Conservation (phyloP, 495 filamentous ascomycete genomes). For the Neurospora sp. region DNA sequence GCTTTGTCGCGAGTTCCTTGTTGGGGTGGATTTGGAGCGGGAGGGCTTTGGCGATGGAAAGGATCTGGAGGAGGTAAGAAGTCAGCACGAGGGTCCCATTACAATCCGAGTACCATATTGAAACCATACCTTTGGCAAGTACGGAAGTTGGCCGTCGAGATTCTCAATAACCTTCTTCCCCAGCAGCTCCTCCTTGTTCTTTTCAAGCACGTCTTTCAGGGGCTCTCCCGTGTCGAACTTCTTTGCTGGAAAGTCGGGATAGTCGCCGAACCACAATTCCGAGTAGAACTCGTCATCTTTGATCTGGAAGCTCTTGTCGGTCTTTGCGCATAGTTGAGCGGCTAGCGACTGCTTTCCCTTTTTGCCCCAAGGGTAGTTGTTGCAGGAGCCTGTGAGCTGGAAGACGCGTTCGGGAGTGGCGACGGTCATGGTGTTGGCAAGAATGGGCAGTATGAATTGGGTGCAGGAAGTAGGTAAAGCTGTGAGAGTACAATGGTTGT, state of each 20-base stretch:
- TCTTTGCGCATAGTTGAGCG: slow-evolving; percentile 56
- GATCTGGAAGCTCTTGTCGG: slow-evolving; percentile 54
- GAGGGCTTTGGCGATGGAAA: slow-evolving; percentile 69
- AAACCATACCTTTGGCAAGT: slow-evolving; percentile 53
- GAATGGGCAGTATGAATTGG: neutral
- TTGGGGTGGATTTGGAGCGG: slow-evolving; percentile 76
- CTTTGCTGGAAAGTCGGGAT: slow-evolving; percentile 59
- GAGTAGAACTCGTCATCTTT: slow-evolving; percentile 55
- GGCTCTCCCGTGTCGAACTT: slow-evolving; percentile 51
- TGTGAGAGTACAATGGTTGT: neutral
- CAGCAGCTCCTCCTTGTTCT: slow-evolving; percentile 52
- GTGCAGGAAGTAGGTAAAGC: neutral
- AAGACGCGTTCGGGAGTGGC: slow-evolving; percentile 24
- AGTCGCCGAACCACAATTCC: slow-evolving; percentile 76
- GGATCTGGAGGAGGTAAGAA: slow-evolving; percentile 33
- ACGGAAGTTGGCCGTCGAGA: slow-evolving; percentile 59
- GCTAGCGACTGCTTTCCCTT: slow-evolving; percentile 63
- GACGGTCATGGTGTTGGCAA: slow-evolving; percentile 3
- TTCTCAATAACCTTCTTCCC: slow-evolving; percentile 53
- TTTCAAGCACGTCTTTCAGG: slow-evolving; percentile 54
- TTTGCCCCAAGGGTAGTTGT: slow-evolving; percentile 57
- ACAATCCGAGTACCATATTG: neutral
- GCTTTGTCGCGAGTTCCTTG: slow-evolving; percentile 49
- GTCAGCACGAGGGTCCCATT: neutral
- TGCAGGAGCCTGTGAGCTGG: slow-evolving; percentile 43